phyloP scores from a whole-genome alignment of 306 rosid species.

The Arachis hypogaea region DNA sequence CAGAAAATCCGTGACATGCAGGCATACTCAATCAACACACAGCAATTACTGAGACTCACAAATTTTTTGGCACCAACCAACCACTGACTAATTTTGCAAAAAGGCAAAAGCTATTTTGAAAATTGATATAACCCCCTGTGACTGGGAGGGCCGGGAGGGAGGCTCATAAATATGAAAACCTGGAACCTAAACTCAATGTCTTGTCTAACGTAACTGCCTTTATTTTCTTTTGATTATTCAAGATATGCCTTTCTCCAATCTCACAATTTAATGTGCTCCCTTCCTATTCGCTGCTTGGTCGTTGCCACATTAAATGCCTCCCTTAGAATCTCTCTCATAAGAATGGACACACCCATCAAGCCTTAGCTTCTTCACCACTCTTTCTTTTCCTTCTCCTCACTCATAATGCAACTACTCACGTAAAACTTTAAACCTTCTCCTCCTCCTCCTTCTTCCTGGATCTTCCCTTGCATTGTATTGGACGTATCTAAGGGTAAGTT shows the following conservation, averaged over 20 bases:
- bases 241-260: constrained; percentile 40
- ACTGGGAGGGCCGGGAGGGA: too few species aligned
- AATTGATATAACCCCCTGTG: constrained; percentile 43
- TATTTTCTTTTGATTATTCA: constrained; percentile 36
- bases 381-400: constrained; percentile 5
- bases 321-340: constrained; percentile 44
- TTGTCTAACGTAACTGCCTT: constrained; percentile 24
- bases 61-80: constrained; percentile 44
- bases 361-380: constrained; percentile 36
- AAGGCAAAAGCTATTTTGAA: constrained; percentile 41
- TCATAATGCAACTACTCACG: constrained; percentile 6
- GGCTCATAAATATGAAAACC: constrained; percentile 41
- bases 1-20: constrained; percentile 32
- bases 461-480: neutral
- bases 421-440: neutral
- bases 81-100: constrained; percentile 41
- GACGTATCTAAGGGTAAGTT: constrained; percentile 21
- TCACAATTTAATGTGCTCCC: constrained; percentile 47
- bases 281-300: constrained; percentile 46
- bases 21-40: constrained; percentile 29
- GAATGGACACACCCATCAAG: constrained; percentile 31
- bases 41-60: constrained; percentile 17
- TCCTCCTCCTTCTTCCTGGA: neutral
- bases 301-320: constrained; percentile 59
- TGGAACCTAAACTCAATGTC: constrained; percentile 39